Evolutionary conservation across 345 rosid genomes (phyloP).

Genomic region (Cardamine resedifolia): DNA sequence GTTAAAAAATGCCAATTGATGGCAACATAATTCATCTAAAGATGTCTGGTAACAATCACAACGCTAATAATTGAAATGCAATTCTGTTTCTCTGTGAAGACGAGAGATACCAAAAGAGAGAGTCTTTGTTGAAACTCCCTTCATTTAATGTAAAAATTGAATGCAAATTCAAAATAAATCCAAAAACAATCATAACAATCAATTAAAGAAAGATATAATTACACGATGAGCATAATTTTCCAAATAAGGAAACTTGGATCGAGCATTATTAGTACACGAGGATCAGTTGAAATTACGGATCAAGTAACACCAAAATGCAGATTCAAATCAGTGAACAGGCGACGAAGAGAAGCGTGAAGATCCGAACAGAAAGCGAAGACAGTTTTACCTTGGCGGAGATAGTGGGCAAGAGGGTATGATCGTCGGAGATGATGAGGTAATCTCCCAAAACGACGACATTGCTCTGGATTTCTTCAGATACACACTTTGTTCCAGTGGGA

Average conservation of each 20-base stretch:
- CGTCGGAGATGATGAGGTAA: constrained; percentile 66
- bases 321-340: constrained; percentile 14
- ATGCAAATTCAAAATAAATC: background rate
- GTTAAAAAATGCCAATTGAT: background rate
- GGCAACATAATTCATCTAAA: background rate
- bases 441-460: constrained; percentile 80
- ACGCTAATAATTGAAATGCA: background rate
- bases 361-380: background rate
- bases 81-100: background rate
- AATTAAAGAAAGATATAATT: constrained; percentile 2
- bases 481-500: constrained; percentile 78
- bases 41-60: background rate
- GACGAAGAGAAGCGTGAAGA: constrained; percentile 3
- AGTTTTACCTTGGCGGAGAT: constrained; percentile 62
- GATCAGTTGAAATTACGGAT: constrained; percentile 17
- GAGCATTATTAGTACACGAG: background rate
- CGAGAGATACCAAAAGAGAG: background rate
- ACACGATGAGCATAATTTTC: background rate
- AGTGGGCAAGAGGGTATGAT: constrained; percentile 42
- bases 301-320: constrained; percentile 14
- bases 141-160: background rate
- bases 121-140: background rate
- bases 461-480: constrained; percentile 91
- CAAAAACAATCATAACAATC: background rate
- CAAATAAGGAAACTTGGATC: constrained; percentile 11